A percentile compares a stretch with the other conserved stretches of the same genome.
Conservation (phyloP, 2,329 filamentous ascomycete genomes). For the Coniella lustricola region DNA sequence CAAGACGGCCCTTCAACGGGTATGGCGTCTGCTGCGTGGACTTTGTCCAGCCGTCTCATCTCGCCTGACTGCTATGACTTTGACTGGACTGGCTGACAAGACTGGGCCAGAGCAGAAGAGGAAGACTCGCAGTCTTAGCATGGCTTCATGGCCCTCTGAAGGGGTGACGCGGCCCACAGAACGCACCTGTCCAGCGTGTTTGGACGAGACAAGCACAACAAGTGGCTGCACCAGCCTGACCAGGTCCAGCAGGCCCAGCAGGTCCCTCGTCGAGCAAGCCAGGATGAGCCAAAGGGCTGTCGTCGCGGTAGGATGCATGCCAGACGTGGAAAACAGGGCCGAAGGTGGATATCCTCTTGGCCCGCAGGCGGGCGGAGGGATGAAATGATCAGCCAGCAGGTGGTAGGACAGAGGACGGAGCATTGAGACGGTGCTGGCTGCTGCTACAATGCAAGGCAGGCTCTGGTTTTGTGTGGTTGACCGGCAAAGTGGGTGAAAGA, state of each 20-base stretch:
- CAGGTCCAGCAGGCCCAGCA: too few relatives aligned
- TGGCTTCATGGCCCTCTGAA: too few relatives aligned
- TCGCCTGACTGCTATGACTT: too few relatives aligned
- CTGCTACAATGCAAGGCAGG: too few relatives aligned
- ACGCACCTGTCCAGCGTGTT: background rate
- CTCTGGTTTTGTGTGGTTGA: too few relatives aligned
- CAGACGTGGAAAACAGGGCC: background rate
- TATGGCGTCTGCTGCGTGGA: constrained; percentile 7
- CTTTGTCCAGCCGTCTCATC: constrained; percentile 2
- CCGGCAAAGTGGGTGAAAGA: too few relatives aligned
- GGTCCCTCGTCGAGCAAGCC: background rate
- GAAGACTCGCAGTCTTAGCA: background rate
- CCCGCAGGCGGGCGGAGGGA: background rate
- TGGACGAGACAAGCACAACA: background rate
- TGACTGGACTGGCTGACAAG: background rate
- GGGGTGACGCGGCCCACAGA: background rate
- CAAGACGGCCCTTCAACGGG: background rate
- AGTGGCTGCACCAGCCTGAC: too few relatives aligned
- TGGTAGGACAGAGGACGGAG: background rate
- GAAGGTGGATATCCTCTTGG: background rate
- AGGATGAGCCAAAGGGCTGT: background rate
- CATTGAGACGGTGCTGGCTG: background rate
- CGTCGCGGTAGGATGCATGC: background rate
- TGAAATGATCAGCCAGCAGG: background rate
- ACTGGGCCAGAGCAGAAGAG: background rate